phyloP scores from a whole-genome alignment of 768 basidiomycete species.

The Pleurotus platypus region DNA sequence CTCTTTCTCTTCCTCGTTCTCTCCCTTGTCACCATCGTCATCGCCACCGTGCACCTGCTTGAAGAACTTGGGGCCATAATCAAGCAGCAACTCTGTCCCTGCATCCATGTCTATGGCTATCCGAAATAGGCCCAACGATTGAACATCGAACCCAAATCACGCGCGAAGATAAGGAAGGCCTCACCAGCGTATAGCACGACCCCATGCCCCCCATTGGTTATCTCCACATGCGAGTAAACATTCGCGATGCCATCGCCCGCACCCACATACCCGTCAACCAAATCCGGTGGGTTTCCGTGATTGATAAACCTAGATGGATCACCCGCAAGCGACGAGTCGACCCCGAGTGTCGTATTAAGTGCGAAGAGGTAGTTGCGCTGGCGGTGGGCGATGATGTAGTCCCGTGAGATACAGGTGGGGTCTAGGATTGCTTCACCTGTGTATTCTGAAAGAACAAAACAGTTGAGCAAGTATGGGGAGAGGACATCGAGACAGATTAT shows the following conservation, averaged over 20 bases:
- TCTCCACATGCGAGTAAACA: conserved; percentile 7
- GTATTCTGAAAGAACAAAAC: conserved; percentile 47
- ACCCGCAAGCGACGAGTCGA: conserved; percentile 55
- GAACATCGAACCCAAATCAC: background rate
- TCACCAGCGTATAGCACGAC: conserved; percentile 60
- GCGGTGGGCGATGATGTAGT: conserved; percentile 32
- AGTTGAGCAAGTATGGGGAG: background rate
- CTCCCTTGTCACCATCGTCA: too few relatives aligned
- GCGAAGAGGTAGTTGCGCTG: conserved; percentile 61
- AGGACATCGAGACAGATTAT: too few relatives aligned
- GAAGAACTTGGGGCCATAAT: conserved; percentile 57
- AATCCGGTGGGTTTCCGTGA: conserved; percentile 30
- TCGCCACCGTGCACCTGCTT: background rate
- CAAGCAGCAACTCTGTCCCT: conserved; percentile 50
- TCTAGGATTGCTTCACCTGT: conserved; percentile 57
- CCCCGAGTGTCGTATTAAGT: conserved; percentile 39
- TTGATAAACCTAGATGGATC: conserved; percentile 69
- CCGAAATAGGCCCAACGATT: background rate
- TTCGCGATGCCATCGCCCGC: background rate
- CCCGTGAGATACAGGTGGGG: conserved; percentile 47
- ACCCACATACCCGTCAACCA: conserved; percentile 42
- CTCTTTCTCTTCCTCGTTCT: too few relatives aligned
- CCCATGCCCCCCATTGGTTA: conserved; percentile 68
- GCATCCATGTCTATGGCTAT: conserved; percentile 35
- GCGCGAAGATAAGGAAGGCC: background rate